Evolutionary conservation across 2,329 filamentous ascomycete genomes (phyloP).

Genomic region (Cryphonectria carpinicola): DNA sequence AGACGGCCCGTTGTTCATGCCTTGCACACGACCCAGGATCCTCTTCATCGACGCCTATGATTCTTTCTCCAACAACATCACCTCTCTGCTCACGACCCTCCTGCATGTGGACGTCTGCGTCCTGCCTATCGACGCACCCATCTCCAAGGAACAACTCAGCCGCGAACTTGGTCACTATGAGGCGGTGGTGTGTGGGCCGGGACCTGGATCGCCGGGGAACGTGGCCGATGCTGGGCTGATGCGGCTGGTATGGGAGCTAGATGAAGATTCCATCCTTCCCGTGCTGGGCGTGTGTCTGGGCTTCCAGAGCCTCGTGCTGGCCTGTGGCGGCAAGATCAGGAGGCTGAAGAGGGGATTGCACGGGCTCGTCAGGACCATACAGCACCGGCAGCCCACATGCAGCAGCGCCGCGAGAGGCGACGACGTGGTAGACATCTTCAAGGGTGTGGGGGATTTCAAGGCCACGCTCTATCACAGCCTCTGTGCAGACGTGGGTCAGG

Average conservation of each 20-base stretch:
- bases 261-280: slow-evolving; percentile 64
- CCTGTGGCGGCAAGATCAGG: slow-evolving; percentile 68
- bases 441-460: slow-evolving; percentile 59
- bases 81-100: slow-evolving; percentile 74
- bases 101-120: slow-evolving; percentile 71
- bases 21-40: slow-evolving; percentile 47
- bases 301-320: slow-evolving; percentile 78
- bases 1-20: slow-evolving; percentile 13
- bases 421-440: slow-evolving; percentile 63
- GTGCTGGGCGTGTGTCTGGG: slow-evolving; percentile 88
- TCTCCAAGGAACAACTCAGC: slow-evolving; percentile 52
- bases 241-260: slow-evolving; percentile 71
- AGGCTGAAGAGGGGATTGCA: slow-evolving; percentile 76
- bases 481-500: slow-evolving; percentile 58
- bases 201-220: slow-evolving; percentile 78
- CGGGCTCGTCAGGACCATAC: slow-evolving; percentile 74
- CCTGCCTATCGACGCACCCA: slow-evolving; percentile 70
- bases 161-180: slow-evolving; percentile 66
- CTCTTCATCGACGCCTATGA: slow-evolving; percentile 96
- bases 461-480: slow-evolving; percentile 79
- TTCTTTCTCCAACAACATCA: slow-evolving; percentile 95
- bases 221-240: slow-evolving; percentile 83
- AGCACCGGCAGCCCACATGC: slow-evolving; percentile 51
- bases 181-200: slow-evolving; percentile 87
- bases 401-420: slow-evolving; percentile 23